Evolutionary conservation across 148 eudicot genomes (phyloP), one percentile per base, ranked within the genome.

Genomic region (Fallopia convolvulus): DNA sequence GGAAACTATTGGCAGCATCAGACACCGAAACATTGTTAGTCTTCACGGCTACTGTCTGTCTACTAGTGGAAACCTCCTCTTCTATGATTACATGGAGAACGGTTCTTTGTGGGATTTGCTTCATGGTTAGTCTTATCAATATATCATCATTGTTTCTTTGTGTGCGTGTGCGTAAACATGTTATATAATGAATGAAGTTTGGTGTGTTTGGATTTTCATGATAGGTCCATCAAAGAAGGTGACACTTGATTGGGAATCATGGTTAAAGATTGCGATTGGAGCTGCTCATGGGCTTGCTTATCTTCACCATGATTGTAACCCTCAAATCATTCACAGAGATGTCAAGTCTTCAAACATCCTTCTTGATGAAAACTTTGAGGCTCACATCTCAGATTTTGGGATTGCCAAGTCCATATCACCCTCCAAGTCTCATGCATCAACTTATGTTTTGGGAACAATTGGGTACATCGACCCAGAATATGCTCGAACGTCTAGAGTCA

Each of bases 401-500:
- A 83, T 88, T 33, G 94, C 94, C 4, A 90, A 88, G 80, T 87
- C 82, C 73, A 81, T 90, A 32, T 80, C 89, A 15, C 66, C 81
- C 8, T 80, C 94, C 1, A 90, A 88, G 82, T 81, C 91, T 70
- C 86, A 90, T 81, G 90, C 91, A 5, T 88, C 92, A 1, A 90
- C 94, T 11, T 84, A 82, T 76, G 90, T 90, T 39, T 50, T 90
- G 39, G 94, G 94, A 17, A 90, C 94, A 3, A 88, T 90, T 60
- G 94, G 94, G 53, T 90, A 90, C 80, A 90, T 90, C 15, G 94
- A 90, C 78, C 94, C 94, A 3, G 91, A 90, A 74, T 90, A 90
- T 76, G 94, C 92, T 11, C 79, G 90, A 42, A 90, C 94, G 26
- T 88, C 91, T 63, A 80, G 94, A 76, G 74, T 90, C 5, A 90